Evolutionary conservation across 23 red algal species (phyloP), one percentile per base, ranked within the genome.

Genomic region (Cyanidioschyzon merolae): DNA sequence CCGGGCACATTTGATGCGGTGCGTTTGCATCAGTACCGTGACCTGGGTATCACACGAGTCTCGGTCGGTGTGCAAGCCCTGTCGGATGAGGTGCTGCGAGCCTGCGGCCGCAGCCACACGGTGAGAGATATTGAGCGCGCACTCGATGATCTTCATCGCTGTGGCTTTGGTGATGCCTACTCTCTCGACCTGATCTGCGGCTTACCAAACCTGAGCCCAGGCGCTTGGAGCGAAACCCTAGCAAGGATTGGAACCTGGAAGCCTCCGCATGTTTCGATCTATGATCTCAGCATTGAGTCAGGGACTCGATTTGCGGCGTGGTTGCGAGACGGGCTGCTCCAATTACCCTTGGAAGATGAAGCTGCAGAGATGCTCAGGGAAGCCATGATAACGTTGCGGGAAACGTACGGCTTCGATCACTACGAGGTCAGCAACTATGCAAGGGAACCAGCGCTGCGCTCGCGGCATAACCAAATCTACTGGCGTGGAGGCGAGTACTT

Each of bases 341-440:
- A 85, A 0, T 67, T 98, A 2, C 94, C 94, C 1, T n/a, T 51
- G 0, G 94, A 98, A 34, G 80, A 85, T 34, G 29, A 76, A 16
- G 85, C 88, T 0, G 88, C 82, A 1, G 35, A 71, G 3, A 98
- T 98, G 94, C 67, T 86, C 2, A 75, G 37, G 24, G 76, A 77
- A 36, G 88, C 88, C 31, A 76, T 77, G 0, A 31, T 68, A 21
- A 68, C 74, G 35, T 58, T 98, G 16, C 57, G 40, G 25, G 29
- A 32, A 18, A 7, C 2, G 3, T 67, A 58, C 0, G 89, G 94
- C 30, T 89, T 81, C 68, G 39, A 85, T 30, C 94, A 89, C 50
- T 98, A 98, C 58, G 94, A 98, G 74, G 68, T 90, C 21, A 85
- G 79, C 68, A 91, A 89, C 63, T 98, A 79, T 39, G 94, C 87